Percentiles rank a stretch among this genome's conserved stretches.
Evolutionary conservation across 352 stramenopile genomes (phyloP).

Genomic region (Phytophthora cryptogea): DNA sequence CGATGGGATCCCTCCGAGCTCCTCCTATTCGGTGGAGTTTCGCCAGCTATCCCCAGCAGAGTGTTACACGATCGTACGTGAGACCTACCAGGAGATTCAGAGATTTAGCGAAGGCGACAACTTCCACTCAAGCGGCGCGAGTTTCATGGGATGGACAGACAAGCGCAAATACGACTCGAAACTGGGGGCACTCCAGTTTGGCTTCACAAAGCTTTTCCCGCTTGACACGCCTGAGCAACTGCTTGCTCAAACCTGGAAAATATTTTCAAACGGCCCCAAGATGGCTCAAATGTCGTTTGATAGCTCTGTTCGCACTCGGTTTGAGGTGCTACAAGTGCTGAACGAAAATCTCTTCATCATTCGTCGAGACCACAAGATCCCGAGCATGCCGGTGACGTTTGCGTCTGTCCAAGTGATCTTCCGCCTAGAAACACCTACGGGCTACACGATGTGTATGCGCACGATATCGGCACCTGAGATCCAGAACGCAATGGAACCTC

Average conservation of each 20-base stretch:
- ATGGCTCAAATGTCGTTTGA: constrained; percentile 50
- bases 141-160: constrained; percentile 58
- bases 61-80: constrained; percentile 47
- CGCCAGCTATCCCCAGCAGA: constrained; percentile 19
- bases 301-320: constrained; percentile 45
- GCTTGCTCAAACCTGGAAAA: constrained; percentile 42
- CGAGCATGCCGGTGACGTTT: constrained; percentile 48
- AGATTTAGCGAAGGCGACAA: constrained; percentile 30
- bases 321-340: constrained; percentile 50
- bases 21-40: constrained; percentile 39
- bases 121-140: constrained; percentile 34
- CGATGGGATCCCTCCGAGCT: constrained; percentile 33
- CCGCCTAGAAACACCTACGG: constrained; percentile 49
- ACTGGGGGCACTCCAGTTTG: constrained; percentile 37
- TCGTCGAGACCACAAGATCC: constrained; percentile 49
- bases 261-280: constrained; percentile 40
- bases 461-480: constrained; percentile 57
- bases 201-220: constrained; percentile 41
- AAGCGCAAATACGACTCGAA: constrained; percentile 41
- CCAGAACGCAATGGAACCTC: constrained; percentile 37
- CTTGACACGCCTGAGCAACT: constrained; percentile 34
- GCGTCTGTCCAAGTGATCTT: constrained; percentile 61
- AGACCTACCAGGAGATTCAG: constrained; percentile 51
- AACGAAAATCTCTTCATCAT: constrained; percentile 62
- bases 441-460: constrained; percentile 57